Conservation (phyloP, 2,329 filamentous ascomycete genomes). For the Botrytis byssoidea region DNA sequence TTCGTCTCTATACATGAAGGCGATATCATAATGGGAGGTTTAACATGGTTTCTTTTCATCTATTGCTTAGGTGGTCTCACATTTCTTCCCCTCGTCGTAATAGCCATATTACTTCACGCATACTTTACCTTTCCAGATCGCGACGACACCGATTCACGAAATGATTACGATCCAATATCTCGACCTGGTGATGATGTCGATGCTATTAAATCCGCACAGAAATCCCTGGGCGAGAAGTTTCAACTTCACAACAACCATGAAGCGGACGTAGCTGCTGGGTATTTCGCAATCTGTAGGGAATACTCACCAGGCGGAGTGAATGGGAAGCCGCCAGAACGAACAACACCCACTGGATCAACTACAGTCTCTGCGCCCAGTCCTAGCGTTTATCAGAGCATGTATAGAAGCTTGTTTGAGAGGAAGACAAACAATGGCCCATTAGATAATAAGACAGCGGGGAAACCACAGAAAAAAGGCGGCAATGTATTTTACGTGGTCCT, state of each 20-base stretch:
- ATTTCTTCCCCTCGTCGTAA: conserved; percentile 72
- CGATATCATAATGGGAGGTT: conserved; percentile 32
- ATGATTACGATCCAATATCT: conserved; percentile 45
- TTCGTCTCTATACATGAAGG: conserved; percentile 11
- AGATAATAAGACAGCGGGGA: conserved; percentile 38
- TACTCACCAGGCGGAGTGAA: conserved; percentile 90
- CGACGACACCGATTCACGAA: conserved; percentile 42
- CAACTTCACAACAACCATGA: conserved; percentile 58
- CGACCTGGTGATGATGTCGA: conserved; percentile 64
- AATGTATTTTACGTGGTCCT: conserved; percentile 94
- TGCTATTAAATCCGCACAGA: conserved; percentile 60
- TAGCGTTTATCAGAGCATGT: conserved; percentile 98
- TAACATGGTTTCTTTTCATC: conserved; percentile 60
- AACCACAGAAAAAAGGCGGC: conserved; percentile 57
- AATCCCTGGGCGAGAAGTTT: conserved; percentile 58
- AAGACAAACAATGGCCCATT: conserved; percentile 49
- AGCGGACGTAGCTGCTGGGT: conserved; percentile 79
- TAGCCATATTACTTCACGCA: conserved; percentile 60
- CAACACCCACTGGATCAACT: conserved; percentile 72
- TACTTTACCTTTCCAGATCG: conserved; percentile 65
- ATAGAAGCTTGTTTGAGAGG: conserved; percentile 90
- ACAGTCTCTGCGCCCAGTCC: conserved; percentile 78
- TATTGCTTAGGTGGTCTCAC: conserved; percentile 88
- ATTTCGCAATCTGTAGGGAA: conserved; percentile 92
- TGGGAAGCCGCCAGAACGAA: conserved; percentile 85